A percentile compares a stretch with the other conserved stretches of the same genome.
Conservation (phyloP, 495 filamentous ascomycete genomes). For the Penicillium coffeae region DNA sequence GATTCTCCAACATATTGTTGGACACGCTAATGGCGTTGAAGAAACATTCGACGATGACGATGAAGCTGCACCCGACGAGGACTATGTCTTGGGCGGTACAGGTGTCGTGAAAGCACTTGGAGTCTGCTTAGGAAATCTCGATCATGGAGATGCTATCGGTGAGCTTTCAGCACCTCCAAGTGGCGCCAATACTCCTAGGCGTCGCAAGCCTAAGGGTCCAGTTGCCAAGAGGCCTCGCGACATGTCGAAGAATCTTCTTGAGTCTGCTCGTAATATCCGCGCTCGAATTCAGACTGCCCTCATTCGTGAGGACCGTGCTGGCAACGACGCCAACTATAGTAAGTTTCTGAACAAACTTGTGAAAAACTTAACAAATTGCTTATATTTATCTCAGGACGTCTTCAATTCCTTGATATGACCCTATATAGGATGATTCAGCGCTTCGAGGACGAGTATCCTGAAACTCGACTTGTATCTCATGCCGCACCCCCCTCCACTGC, state of each 20-base stretch:
- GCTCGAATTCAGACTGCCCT: slow-evolving; percentile 79
- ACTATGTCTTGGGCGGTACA: slow-evolving; percentile 94
- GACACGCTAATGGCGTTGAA: slow-evolving; percentile 31
- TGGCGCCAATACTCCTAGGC: slow-evolving; percentile 53
- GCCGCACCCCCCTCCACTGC: slow-evolving; percentile 14
- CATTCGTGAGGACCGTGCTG: slow-evolving; percentile 65
- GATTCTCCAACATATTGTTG: slow-evolving; percentile 64
- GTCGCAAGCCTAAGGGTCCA: slow-evolving; percentile 38
- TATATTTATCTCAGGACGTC: slow-evolving; percentile 52
- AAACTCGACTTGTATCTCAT: slow-evolving; percentile 58
- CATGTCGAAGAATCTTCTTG: slow-evolving; percentile 85
- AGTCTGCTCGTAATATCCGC: slow-evolving; percentile 83
- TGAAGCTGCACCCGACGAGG: slow-evolving; percentile 76
- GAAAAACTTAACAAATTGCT: not conserved
- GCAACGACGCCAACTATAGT: slow-evolving; percentile 72
- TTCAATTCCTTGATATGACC: slow-evolving; percentile 87
- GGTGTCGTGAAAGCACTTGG: slow-evolving; percentile 92
- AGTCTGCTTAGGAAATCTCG: slow-evolving; percentile 75
- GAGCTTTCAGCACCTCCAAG: slow-evolving; percentile 43
- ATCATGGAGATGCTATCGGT: slow-evolving; percentile 34
- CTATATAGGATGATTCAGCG: slow-evolving; percentile 86
- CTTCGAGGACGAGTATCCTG: slow-evolving; percentile 94
- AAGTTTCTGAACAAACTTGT: slow-evolving; percentile 32
- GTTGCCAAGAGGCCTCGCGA: slow-evolving; percentile 70
- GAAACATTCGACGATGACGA: slow-evolving; percentile 58